Percentiles rank a stretch among this genome's conserved stretches.
Evolutionary conservation across 2,329 filamentous ascomycete species (phyloP).

Genomic region (Elsinoe arachidis): DNA sequence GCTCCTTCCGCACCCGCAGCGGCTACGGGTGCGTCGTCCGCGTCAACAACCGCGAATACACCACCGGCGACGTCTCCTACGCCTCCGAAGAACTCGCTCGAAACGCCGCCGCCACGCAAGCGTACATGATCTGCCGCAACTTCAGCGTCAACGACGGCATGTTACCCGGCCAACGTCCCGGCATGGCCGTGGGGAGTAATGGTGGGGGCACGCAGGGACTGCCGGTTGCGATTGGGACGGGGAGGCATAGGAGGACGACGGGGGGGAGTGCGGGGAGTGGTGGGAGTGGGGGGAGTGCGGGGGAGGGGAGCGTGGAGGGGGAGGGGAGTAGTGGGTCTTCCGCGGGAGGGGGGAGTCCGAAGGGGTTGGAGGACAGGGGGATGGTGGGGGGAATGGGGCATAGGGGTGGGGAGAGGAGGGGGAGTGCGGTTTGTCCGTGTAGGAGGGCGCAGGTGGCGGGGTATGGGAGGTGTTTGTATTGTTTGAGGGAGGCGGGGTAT

Average conservation of each 20-base stretch:
- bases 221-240: slow-evolving; percentile 56
- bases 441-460: neutral
- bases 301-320: neutral
- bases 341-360: slow-evolving; percentile 9
- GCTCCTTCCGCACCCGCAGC: slow-evolving; percentile 62
- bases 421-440: slow-evolving; percentile 6
- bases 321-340: neutral
- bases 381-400: neutral
- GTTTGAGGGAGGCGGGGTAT: slow-evolving; percentile 9
- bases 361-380: neutral
- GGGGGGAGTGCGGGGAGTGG: neutral
- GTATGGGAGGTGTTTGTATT: slow-evolving; percentile 10
- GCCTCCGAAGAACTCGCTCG: slow-evolving; percentile 74
- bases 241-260: slow-evolving; percentile 28
- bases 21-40: slow-evolving; percentile 86
- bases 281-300: neutral
- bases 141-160: slow-evolving; percentile 96
- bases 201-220: slow-evolving; percentile 48
- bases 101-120: slow-evolving; percentile 89
- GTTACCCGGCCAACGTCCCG: slow-evolving; percentile 51
- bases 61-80: slow-evolving; percentile 71
- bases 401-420: neutral
- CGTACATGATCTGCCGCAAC: slow-evolving; percentile 96
- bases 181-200: slow-evolving; percentile 33
- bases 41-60: slow-evolving; percentile 94